Percentiles rank a stretch among this genome's conserved stretches.
Conservation (phyloP, 352 stramenopile species). For the Phytophthora rubi region DNA sequence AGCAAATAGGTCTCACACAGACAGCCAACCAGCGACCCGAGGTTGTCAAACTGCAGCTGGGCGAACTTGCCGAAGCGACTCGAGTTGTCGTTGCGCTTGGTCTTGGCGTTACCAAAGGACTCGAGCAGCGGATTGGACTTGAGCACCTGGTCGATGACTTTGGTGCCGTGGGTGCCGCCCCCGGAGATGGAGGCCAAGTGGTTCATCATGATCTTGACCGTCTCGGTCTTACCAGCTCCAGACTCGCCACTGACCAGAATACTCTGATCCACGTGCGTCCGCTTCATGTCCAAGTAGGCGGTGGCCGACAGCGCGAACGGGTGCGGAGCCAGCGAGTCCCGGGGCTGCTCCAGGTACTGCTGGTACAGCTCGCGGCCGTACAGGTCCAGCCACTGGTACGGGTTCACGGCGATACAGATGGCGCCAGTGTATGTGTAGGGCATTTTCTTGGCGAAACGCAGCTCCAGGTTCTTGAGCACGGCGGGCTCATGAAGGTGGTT, state of each 20-base stretch:
- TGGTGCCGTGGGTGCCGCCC: conserved; percentile 64
- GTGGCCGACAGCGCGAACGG: conserved; percentile 75
- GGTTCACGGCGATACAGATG: conserved; percentile 85
- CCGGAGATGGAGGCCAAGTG: conserved; percentile 81
- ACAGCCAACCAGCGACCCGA: conserved; percentile 68
- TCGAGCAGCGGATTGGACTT: conserved; percentile 81
- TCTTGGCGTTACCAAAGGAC: conserved; percentile 85
- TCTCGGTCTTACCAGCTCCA: conserved; percentile 94
- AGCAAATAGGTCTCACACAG: conserved; percentile 94
- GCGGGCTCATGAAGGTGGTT: conserved; percentile 85
- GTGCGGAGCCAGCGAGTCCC: conserved; percentile 65
- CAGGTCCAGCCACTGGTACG: conserved; percentile 84
- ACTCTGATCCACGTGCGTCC: conserved; percentile 82
- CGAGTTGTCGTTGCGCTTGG: conserved; percentile 86
- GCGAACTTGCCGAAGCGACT: conserved; percentile 85
- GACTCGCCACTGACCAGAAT: conserved; percentile 89
- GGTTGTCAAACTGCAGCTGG: conserved; percentile 75
- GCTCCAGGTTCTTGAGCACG: conserved; percentile 77
- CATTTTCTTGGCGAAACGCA: conserved; percentile 73
- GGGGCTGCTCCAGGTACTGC: conserved; percentile 64
- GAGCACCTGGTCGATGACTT: conserved; percentile 83
- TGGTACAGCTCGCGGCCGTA: conserved; percentile 72
- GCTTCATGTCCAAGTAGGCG: conserved; percentile 79
- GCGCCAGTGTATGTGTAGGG: conserved; percentile 86
- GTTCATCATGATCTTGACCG: conserved; percentile 94